Evolutionary conservation across 2,329 filamentous ascomycete genomes (phyloP), one percentile per base, ranked within the genome.

Genomic region (Aspergillus phoenicis): DNA sequence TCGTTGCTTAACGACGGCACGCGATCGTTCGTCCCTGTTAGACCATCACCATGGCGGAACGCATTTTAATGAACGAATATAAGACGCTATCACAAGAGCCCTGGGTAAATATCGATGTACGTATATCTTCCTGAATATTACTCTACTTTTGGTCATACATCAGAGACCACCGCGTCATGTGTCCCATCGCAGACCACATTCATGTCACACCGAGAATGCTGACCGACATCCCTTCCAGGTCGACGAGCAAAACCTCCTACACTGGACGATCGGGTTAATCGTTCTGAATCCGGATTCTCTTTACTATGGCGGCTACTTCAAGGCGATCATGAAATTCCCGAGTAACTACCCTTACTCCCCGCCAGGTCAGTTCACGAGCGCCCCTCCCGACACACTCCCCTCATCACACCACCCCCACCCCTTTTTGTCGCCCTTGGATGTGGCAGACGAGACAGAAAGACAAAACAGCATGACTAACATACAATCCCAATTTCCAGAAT

Each of bases 291-390:
- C 91, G 0, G 93, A 97, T 69, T 97, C 93, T 64, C 84, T 90
- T 66, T 98, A 96, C 82, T 89, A 97, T 71, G 93, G 93, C 62
- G 95, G 91, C 66, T 99, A 97, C 77, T 92, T 97, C 77, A 93
- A 86, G 83, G 91, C 91, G 58, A 88, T 90, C 70, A 95, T 99
- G 89, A 87, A 84, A 22, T 98, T 99, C 71, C 89, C 91, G 8
- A 82, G 84, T 70, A 93, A 97, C 70, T 99, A 98, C 77, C 95
- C 95, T 0, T 96, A 91, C 80, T 84, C 86, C 45, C 94, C 94
- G 28, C 94, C 94, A 26, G 79, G 84, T 85, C 76, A 69, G 78
- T 71, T 43, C 8, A 36, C 33, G 45, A 52, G 28, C 28, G 38
- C 22, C 39, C 26, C 26, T 36, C 33, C 33, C 20, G 17, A 20